Conservation (phyloP, 2,329 filamentous ascomycete species). For the Teratosphaeria zuluensis region DNA sequence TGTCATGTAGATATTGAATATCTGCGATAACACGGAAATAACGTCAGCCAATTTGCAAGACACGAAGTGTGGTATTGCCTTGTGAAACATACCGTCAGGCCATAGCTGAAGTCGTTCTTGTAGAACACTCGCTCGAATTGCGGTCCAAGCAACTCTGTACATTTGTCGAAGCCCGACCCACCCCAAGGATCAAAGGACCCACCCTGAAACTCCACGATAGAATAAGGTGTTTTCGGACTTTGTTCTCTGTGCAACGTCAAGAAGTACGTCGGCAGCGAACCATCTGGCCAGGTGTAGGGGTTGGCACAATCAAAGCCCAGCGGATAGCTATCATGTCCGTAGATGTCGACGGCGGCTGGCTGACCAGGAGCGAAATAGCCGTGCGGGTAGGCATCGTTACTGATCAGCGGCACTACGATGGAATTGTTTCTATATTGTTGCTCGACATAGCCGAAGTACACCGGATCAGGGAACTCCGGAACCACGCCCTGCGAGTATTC, state of each 20-base stretch:
- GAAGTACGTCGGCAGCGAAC: conserved; percentile 48
- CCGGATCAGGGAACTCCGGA: conserved; percentile 51
- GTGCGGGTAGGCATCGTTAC: conserved; percentile 55
- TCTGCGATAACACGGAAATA: conserved; percentile 15
- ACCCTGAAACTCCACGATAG: conserved; percentile 46
- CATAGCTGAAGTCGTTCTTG: conserved; percentile 42
- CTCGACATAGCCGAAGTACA: conserved; percentile 62
- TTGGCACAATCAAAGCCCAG: conserved; percentile 51
- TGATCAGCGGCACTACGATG: conserved; percentile 65
- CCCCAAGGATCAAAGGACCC: conserved; percentile 64
- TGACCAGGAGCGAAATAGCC: conserved; percentile 56
- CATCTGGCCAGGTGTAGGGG: conserved; percentile 51
- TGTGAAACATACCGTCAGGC: conserved; percentile 30
- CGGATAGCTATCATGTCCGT: conserved; percentile 57
- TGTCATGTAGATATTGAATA: conserved; percentile 66
- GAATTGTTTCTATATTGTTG: conserved; percentile 59
- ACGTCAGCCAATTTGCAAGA: not conserved
- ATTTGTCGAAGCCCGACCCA: conserved; percentile 59
- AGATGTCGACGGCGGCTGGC: conserved; percentile 51
- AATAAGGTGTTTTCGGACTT: conserved; percentile 57
- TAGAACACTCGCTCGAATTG: conserved; percentile 72
- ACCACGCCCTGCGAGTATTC: conserved; percentile 54
- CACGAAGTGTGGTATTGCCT: not conserved
- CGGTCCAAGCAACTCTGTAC: conserved; percentile 55
- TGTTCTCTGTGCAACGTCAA: conserved; percentile 45